Conservation (phyloP, 108 stramenopile genomes). For the Bacterosira constricta region DNA sequence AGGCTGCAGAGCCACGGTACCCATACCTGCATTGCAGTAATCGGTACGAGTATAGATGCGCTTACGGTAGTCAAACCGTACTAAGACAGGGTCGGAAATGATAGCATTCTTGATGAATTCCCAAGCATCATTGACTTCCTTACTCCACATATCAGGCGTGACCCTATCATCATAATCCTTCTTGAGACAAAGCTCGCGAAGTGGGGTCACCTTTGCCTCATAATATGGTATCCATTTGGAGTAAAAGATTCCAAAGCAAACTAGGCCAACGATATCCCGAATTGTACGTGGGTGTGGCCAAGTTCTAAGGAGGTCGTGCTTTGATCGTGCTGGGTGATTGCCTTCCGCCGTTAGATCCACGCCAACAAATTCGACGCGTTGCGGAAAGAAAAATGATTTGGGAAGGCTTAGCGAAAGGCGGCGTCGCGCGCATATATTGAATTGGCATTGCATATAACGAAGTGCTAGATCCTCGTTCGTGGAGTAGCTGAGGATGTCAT, state of each 20-base stretch:
- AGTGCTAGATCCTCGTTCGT: neutral
- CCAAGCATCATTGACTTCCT: neutral
- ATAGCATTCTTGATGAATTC: slow-evolving; percentile 5
- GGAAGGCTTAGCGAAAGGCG: slow-evolving; percentile 1
- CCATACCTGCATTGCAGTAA: neutral
- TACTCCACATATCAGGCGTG: neutral
- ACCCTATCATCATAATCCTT: neutral
- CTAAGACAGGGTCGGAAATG: neutral
- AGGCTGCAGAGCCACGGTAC: neutral
- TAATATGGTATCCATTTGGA: too few relatives aligned
- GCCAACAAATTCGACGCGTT: too few relatives aligned
- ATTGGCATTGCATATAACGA: neutral
- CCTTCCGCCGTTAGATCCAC: neutral
- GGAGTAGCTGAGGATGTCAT: too few relatives aligned
- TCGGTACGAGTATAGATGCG: neutral
- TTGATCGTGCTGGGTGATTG: neutral
- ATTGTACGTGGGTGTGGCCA: neutral
- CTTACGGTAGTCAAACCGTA: neutral
- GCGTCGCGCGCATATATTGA: neutral
- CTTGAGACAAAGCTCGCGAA: neutral
- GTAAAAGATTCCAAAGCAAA: slow-evolving; percentile 2
- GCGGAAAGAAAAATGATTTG: slow-evolving; percentile 4
- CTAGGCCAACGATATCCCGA: neutral
- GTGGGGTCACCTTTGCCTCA: too few relatives aligned
- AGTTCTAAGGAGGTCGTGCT: slow-evolving; percentile 1